Base-by-base conservation (phyloP, 1,284 basidiomycete genomes). In the Cutaneotrichosporon sp. region DNA sequence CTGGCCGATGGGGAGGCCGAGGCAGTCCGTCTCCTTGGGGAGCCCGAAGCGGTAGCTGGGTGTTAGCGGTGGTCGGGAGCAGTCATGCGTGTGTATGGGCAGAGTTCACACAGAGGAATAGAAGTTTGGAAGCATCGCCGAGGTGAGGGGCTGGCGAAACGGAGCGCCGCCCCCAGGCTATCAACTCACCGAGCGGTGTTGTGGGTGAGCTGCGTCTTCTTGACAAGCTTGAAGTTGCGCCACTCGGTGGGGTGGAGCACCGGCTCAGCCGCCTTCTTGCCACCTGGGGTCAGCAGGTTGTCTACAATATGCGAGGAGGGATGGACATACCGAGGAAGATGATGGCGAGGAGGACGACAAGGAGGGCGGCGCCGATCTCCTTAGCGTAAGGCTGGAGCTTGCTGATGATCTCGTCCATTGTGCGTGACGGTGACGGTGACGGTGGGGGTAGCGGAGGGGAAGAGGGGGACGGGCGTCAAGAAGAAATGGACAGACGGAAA, bases 1-100 rank as follows among this genome's bases (percentile, higher is more conserved):
- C 82, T 97, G 94, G 62, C 95, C 95, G 73, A 95, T 90, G 57
- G 95, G 97, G 8, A 99, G 87, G 62, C 95, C 95, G n/a, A 99
- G 88, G 57, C 89, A 83, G 79, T 90, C 88, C 51, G 87, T 84
- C 4, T 83, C 72, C 65, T 84, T 82, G 29, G 91, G 90, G 16
- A 99, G 85, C 47, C 84, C 87, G 79, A 97, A 97, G 67, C 93
- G 92, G 84, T 99, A 99, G 69, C 92, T 95, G 56, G 2, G 27
- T 4, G 36, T 55, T 18, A 59, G 57, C 43, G 14, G 11, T 22
- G 33, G 18, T 9, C 38, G 18, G 25, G 29, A 22, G 45, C 22
- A 11, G 10, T 25, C 24, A 3, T n/a, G 9, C 22, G 13, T 2
- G 20, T 45, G 42, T n/a, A n/a, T 24, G 27, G 13, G 49, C 25